Evolutionary conservation across 73 alveolate species (phyloP).

Genomic region (Paramecium sexaurelia): DNA sequence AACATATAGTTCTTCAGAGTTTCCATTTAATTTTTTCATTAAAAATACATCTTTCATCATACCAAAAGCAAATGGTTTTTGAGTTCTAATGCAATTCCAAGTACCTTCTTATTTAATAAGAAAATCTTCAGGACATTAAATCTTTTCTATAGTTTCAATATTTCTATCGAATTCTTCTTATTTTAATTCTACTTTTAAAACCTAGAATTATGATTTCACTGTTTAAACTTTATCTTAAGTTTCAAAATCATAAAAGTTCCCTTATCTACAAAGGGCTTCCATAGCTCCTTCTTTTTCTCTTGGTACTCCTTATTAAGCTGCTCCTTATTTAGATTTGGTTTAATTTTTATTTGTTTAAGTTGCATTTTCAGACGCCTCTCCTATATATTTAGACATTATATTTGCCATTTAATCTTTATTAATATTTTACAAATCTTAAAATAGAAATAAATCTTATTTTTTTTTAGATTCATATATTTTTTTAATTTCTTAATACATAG

Average conservation of each 20-base stretch:
- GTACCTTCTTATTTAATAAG: neutral
- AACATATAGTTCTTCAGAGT: neutral
- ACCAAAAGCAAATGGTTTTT: slow-evolving; percentile 49
- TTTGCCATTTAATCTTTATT: neutral
- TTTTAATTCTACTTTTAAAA: neutral
- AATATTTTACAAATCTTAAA: neutral
- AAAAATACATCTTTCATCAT: slow-evolving; percentile 17
- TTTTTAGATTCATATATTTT: neutral
- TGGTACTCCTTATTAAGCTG: neutral
- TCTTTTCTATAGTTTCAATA: neutral
- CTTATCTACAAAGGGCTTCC: slow-evolving; percentile 5
- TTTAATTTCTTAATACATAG: neutral
- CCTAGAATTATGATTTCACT: neutral
- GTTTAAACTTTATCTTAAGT: neutral
- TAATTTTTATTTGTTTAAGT: neutral
- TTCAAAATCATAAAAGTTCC: slow-evolving; percentile 8
- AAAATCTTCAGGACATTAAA: neutral
- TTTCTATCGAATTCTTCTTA: neutral
- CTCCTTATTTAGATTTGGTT: neutral
- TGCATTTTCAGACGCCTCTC: neutral
- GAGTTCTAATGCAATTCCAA: slow-evolving; percentile 46
- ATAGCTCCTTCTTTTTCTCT: neutral
- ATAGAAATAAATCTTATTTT: neutral
- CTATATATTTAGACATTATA: neutral
- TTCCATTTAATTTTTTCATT: neutral